Base-by-base conservation (phyloP, 208 protist genomes). In the Porcisia deanei region DNA sequence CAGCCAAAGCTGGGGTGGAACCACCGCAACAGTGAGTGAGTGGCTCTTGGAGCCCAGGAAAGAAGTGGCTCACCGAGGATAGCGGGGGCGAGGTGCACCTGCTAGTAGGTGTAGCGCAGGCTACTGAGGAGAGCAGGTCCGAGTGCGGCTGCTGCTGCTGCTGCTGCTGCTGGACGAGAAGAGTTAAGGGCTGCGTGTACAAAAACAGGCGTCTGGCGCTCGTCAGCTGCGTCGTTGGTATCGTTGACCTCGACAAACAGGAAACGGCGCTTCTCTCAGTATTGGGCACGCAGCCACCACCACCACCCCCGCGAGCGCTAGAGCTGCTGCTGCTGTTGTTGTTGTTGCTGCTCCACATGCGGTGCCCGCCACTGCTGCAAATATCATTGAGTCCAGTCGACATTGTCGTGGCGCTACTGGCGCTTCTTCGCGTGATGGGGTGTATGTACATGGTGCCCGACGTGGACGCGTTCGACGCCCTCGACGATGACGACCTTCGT, bases 361-460 rank as follows among this genome's bases (percentile, higher is more conserved):
- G 61, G 41, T 3, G 22, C 20, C 41, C 39, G 45, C 61, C 45
- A 43, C 65, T 41, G 65, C 22, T 55, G 65, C 45, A 5, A 25
- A 49, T 34, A 54, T 81, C 71, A 41, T 66, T 57, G 34, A 60
- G 64, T 47, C 25, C 66, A 41, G 30, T 59, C 39, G 53, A 60
- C 16, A 66, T 58, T 3, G 54, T 43, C 53, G 60, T 16, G 20
- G 60, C 53, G 39, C 71, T 60, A 12, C 73, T 47, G 39, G 59
- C 0, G 37, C 57, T 81, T 6, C 63, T 66, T 14, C 14, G 61
- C 1, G 76, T 45, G 49, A 10, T 76, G 57, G 71, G 65, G 67
- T 76, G 76, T 20, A 73, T 52, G 22, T 66, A 71, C 12, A 81
- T 68, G 37, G 71, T 81, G 52, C 64, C 76, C 25, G 76, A 73